Percentiles rank a stretch among this genome's conserved stretches.
Conservation (phyloP, 371 early-diverging fungal genomes). For the Coemansia linderi region DNA sequence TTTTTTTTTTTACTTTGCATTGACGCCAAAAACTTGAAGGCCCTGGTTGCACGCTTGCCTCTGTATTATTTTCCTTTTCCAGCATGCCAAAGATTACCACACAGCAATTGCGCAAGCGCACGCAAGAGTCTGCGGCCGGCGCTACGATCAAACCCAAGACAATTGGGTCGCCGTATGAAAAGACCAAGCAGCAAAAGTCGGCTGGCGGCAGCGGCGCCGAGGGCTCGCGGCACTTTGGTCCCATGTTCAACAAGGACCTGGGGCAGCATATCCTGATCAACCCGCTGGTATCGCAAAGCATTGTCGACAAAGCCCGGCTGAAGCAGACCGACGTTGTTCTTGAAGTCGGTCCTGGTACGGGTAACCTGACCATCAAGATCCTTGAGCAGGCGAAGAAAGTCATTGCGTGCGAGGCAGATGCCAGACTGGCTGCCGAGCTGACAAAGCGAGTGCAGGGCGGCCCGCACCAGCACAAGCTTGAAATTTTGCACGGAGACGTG, state of each 20-base stretch:
- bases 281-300: slow-evolving; percentile 95
- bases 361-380: slow-evolving; percentile 97
- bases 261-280: slow-evolving; percentile 99
- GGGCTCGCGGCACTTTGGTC: slow-evolving; percentile 57
- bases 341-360: slow-evolving; percentile 99
- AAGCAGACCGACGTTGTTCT: slow-evolving; percentile 95
- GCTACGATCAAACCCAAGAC: slow-evolving; percentile 47
- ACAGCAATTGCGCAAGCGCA: slow-evolving; percentile 52
- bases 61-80: not conserved
- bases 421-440: slow-evolving; percentile 96
- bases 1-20: not conserved
- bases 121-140: slow-evolving; percentile 51
- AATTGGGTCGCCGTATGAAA: slow-evolving; percentile 48
- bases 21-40: not conserved
- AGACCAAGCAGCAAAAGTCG: slow-evolving; percentile 12
- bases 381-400: slow-evolving; percentile 93
- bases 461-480: slow-evolving; percentile 69
- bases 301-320: slow-evolving; percentile 96
- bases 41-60: not conserved
- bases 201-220: slow-evolving; percentile 29
- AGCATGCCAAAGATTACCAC: slow-evolving; percentile 54
- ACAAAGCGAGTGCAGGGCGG: slow-evolving; percentile 95
- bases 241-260: slow-evolving; percentile 96
- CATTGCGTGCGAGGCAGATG: slow-evolving; percentile 96
- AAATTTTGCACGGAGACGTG: slow-evolving; percentile 97